A percentile compares a stretch with the other conserved stretches of the same genome.
These are phyloP conservation scores for Ramalina peruviana DNA, from an alignment of 495 filamentous ascomycete species.

Conservation along the genomic window DNA sequence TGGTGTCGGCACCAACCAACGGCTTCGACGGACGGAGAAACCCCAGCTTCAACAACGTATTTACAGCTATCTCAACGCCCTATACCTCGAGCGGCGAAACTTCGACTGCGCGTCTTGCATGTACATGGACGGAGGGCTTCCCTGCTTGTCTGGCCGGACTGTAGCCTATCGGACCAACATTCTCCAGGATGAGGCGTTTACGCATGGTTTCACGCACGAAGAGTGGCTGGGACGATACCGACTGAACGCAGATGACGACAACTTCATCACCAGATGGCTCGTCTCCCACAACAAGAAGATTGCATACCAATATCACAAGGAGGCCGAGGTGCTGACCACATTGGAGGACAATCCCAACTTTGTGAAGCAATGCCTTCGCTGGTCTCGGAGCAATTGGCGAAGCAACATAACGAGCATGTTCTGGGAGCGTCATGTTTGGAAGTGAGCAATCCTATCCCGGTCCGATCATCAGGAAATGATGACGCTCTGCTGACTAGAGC, in stretches of 20 bases:
- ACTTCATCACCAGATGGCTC: slow-evolving; percentile 71
- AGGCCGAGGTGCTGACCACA: slow-evolving; percentile 63
- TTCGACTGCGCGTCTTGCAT: slow-evolving; percentile 84
- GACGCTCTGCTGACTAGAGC: slow-evolving; percentile 18
- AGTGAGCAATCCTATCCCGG: slow-evolving; percentile 29
- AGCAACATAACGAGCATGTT: slow-evolving; percentile 69
- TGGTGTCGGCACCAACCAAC: slow-evolving; percentile 71
- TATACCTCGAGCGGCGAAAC: slow-evolving; percentile 73
- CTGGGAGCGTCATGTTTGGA: slow-evolving; percentile 52
- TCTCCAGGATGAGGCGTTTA: slow-evolving; percentile 62
- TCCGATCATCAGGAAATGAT: too few species aligned
- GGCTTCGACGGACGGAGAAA: slow-evolving; percentile 48
- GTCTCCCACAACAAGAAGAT: slow-evolving; percentile 65
- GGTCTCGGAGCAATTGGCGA: slow-evolving; percentile 72
- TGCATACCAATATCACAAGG: slow-evolving; percentile 59
- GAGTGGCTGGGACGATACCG: slow-evolving; percentile 49
- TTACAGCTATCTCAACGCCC: slow-evolving; percentile 67
- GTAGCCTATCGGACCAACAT: slow-evolving; percentile 73
- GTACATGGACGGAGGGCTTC: slow-evolving; percentile 71
- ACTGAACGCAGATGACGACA: slow-evolving; percentile 74
- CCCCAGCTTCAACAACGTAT: slow-evolving; percentile 42
- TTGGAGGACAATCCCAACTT: slow-evolving; percentile 62
- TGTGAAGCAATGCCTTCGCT: slow-evolving; percentile 64
- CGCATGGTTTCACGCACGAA: slow-evolving; percentile 57
- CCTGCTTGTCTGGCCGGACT: slow-evolving; percentile 77